Evolutionary conservation across 2,329 filamentous ascomycete genomes (phyloP).

Genomic region (Orbilia brochopaga): DNA sequence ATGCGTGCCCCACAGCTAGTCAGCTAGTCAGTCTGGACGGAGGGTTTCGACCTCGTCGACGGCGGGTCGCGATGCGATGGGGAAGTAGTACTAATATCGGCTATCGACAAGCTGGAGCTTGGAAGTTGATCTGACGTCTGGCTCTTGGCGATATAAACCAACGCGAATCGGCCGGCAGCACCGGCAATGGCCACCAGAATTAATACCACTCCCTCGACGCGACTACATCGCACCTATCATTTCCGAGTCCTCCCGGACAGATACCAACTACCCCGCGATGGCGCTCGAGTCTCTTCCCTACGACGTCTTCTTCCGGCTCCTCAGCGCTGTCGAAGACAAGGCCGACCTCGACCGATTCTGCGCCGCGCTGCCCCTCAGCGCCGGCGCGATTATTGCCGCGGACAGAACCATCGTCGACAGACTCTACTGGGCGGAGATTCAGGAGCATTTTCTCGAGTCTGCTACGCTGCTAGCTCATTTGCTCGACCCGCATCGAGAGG

Average conservation of each 20-base stretch:
- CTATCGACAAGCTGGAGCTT: not conserved
- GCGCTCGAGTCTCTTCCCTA: slow-evolving; percentile 30
- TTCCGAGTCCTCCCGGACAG: too few species aligned
- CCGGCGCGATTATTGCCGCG: not conserved
- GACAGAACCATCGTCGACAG: slow-evolving; percentile 4
- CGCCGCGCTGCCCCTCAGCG: slow-evolving; percentile 20
- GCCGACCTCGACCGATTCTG: slow-evolving; percentile 32
- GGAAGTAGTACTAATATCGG: not conserved
- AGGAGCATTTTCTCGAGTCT: slow-evolving; percentile 7
- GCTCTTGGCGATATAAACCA: too few species aligned
- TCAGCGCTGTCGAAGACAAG: slow-evolving; percentile 27
- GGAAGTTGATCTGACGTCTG: not conserved
- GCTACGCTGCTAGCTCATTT: slow-evolving; percentile 5
- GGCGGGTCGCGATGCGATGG: not conserved
- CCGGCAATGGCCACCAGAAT: too few species aligned
- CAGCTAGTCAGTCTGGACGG: slow-evolving; percentile 7
- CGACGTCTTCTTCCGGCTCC: slow-evolving; percentile 21
- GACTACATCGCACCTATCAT: too few species aligned
- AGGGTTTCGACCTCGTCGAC: slow-evolving; percentile 4
- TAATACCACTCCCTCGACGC: too few species aligned
- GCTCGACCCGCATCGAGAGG: slow-evolving; percentile 6
- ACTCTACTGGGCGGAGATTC: slow-evolving; percentile 27
- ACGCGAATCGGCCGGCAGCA: too few species aligned
- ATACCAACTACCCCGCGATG: not conserved
- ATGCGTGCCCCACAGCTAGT: not conserved